These are phyloP conservation scores for Fusarium begoniae DNA, from an alignment of 2,329 filamentous ascomycete genomes.

Conservation along the genomic window DNA sequence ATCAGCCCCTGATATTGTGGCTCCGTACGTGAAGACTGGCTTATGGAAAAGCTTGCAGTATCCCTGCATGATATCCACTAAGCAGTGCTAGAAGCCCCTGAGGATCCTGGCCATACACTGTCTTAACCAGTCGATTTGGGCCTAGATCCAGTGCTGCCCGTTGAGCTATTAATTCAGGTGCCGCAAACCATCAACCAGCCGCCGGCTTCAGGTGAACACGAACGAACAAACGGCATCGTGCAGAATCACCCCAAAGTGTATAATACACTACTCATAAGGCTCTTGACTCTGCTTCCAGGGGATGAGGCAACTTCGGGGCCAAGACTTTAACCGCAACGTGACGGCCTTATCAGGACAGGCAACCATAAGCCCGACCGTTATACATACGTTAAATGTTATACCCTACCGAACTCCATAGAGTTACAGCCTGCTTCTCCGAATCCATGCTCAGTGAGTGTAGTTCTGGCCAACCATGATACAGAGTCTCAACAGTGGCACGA, in stretches of 20 bases:
- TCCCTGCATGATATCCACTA: conserved; percentile 19
- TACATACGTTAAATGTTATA: background rate
- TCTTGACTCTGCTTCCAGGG: background rate
- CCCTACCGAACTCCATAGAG: conserved; percentile 8
- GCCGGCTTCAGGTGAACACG: conserved; percentile 39
- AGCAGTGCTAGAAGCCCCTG: conserved; percentile 30
- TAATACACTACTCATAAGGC: background rate
- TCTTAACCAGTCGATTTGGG: background rate
- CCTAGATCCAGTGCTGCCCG: background rate
- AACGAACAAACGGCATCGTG: conserved; percentile 14
- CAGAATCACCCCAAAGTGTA: background rate
- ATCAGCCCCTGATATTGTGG: conserved; percentile 32
- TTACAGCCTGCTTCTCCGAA: conserved; percentile 3
- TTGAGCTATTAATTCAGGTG: conserved; percentile 23
- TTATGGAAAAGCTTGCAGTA: conserved; percentile 11
- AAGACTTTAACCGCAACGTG: background rate
- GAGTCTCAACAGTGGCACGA: conserved; percentile 30
- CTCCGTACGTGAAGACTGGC: background rate
- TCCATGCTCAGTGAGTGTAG: conserved; percentile 5
- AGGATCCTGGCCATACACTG: conserved; percentile 20
- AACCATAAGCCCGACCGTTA: background rate
- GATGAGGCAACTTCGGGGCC: background rate
- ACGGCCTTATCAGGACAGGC: background rate
- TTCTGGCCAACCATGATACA: conserved; percentile 19
- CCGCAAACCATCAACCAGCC: conserved; percentile 28